Evolutionary conservation across 2,329 filamentous ascomycete genomes (phyloP), one percentile per base, ranked within the genome.

Genomic region (Colletotrichum sp.): DNA sequence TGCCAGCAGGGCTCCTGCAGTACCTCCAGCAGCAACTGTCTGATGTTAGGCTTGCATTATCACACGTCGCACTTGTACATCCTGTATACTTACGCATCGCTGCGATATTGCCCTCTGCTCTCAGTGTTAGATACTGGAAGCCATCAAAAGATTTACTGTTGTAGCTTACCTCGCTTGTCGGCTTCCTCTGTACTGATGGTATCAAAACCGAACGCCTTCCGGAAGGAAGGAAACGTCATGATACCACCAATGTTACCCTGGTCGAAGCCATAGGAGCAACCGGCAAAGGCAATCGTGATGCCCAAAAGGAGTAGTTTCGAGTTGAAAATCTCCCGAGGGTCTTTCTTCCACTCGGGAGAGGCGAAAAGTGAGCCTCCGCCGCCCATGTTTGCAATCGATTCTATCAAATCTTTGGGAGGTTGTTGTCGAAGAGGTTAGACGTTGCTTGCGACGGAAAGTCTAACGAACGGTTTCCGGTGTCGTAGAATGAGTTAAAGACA

Each of bases 161-260:
- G n/a, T 3, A 8, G 44, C 66, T 57, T 55, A 78, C 77, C 68
- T 64, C 73, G 71, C n/a, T 80, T 78, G 63, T 85, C 83, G 8
- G 80, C 79, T 32, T 75, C 39, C 79, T 81, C 13, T 78, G 79
- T 70, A 24, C 79, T 79, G 8, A 85, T 77, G 10, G 78, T 73
- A 57, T 81, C 81, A 18, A 85, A 71, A 0, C 84, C 84, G 72
- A 86, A 85, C 0, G 85, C 82, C 72, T 79, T 80, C 36, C 80
- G 78, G 77, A 86, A 86, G 7, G 82, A 83, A 2, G 82, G 80
- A 7, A 86, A 80, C 2, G 82, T 85, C 57, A 86, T 70, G 32
- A 85, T 82, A 5, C 84, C 85, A 2, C 84, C 84, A 39, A 86
- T 86, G 57, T 85, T 85, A 21, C 84, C 84, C 55, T 83, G 82